phyloP scores from a whole-genome alignment of 495 filamentous ascomycete genomes.

The Penicillium maclennaniae region DNA sequence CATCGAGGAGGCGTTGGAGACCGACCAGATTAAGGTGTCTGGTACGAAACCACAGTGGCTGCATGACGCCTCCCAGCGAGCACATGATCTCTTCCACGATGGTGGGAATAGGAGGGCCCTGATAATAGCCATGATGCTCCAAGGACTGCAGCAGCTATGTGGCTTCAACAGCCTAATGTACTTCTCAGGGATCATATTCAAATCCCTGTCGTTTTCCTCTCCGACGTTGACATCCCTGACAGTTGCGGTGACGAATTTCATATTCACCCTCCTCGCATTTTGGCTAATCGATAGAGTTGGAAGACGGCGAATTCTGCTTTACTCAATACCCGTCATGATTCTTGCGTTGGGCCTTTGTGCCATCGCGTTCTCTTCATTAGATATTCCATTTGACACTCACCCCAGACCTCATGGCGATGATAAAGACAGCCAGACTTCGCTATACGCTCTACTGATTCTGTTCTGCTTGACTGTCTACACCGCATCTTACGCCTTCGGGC shows the following conservation, averaged over 20 bases:
- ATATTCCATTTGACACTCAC: constrained; percentile 24
- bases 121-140: constrained; percentile 78
- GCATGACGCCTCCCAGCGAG: constrained; percentile 35
- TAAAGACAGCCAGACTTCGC: constrained; percentile 3
- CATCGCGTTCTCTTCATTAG: constrained; percentile 61
- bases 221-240: constrained; percentile 79
- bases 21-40: constrained; percentile 18
- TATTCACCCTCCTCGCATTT: constrained; percentile 74
- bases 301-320: constrained; percentile 74
- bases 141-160: constrained; percentile 84
- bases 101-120: constrained; percentile 73
- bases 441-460: constrained; percentile 53
- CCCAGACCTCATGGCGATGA: constrained; percentile 1
- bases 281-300: constrained; percentile 76
- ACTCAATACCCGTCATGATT: constrained; percentile 82
- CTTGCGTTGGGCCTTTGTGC: constrained; percentile 64
- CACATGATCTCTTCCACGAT: constrained; percentile 52
- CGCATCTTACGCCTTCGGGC: constrained; percentile 77
- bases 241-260: constrained; percentile 80
- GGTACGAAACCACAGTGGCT: constrained; percentile 25
- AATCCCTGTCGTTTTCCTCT: constrained; percentile 69
- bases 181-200: constrained; percentile 88
- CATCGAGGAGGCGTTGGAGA: constrained; percentile 55
- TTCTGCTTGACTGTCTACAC: constrained; percentile 77
- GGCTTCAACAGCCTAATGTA: constrained; percentile 97